Conservation (phyloP, 345 rosid species). For the Boechera retrofracta region DNA sequence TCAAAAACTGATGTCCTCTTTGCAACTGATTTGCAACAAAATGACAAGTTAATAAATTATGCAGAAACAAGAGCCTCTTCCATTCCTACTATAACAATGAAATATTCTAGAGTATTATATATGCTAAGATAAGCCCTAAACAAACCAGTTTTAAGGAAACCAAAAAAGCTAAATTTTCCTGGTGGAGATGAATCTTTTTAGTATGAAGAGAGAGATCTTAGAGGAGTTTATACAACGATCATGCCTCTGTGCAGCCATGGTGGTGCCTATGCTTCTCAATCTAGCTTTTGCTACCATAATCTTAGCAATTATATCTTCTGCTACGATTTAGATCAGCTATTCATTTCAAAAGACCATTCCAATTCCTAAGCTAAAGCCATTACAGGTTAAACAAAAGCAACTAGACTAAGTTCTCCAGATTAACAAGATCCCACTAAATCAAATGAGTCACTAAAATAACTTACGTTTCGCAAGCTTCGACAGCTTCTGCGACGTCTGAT, state of each 20-base stretch:
- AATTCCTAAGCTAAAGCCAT: conserved; percentile 20
- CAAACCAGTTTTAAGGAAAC: not conserved
- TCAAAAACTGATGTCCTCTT: conserved; percentile 88
- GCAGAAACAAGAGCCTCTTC: not conserved
- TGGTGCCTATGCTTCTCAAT: conserved; percentile 11
- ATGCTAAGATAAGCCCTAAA: conserved; percentile 2
- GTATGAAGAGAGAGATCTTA: not conserved
- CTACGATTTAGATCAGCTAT: conserved; percentile 9
- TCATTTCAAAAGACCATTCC: conserved; percentile 8
- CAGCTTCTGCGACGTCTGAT: conserved; percentile 85
- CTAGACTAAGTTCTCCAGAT: conserved; percentile 9
- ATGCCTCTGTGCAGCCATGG: conserved; percentile 7
- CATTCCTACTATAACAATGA: conserved; percentile 7
- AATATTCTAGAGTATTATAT: not conserved
- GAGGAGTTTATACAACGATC: not conserved
- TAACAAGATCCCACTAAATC: conserved; percentile 19
- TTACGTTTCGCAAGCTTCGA: conserved; percentile 79
- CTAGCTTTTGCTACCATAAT: conserved; percentile 5
- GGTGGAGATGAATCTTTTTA: not conserved
- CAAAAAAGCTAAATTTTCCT: not conserved
- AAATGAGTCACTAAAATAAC: conserved; percentile 34
- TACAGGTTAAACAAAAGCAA: not conserved
- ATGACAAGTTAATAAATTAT: not conserved
- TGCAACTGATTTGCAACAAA: conserved; percentile 58
- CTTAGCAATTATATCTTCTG: conserved; percentile 17